Conservation (phyloP, 805 yeast genomes). For the Dipodascus albidus region DNA sequence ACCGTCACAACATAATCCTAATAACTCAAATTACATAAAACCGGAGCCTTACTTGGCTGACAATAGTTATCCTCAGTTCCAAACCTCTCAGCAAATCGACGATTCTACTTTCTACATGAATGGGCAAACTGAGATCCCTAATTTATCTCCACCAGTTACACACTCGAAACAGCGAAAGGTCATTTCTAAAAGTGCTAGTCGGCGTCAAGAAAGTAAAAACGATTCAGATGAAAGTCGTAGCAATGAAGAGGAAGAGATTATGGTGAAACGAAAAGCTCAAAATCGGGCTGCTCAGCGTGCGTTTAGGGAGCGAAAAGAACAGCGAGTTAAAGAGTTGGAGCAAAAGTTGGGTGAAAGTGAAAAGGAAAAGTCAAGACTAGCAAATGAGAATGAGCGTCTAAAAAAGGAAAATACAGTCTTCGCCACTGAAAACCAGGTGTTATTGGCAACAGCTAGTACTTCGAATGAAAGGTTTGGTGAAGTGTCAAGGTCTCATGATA, state of each 20-base stretch:
- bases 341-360: conserved; percentile 47
- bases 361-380: conserved; percentile 35
- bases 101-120: too few species aligned
- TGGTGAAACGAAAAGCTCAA: conserved; percentile 57
- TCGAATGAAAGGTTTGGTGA: neutral
- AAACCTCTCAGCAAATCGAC: neutral
- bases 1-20: neutral
- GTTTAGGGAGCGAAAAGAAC: conserved; percentile 71
- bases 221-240: conserved; percentile 2
- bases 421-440: conserved; percentile 49
- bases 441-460: conserved; percentile 26
- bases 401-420: conserved; percentile 45
- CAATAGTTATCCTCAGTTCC: neutral
- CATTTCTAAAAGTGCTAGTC: neutral
- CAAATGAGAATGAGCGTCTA: conserved; percentile 38
- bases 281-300: conserved; percentile 85
- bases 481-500: neutral
- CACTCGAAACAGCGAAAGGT: neutral
- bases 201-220: neutral
- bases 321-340: conserved; percentile 56
- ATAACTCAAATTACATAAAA: neutral
- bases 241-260: conserved; percentile 30
- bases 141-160: neutral
- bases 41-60: neutral
- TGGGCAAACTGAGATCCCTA: neutral